These are phyloP conservation scores for Scutellaria minor DNA, from an alignment of 257 asterid genomes.

Conservation along the genomic window DNA sequence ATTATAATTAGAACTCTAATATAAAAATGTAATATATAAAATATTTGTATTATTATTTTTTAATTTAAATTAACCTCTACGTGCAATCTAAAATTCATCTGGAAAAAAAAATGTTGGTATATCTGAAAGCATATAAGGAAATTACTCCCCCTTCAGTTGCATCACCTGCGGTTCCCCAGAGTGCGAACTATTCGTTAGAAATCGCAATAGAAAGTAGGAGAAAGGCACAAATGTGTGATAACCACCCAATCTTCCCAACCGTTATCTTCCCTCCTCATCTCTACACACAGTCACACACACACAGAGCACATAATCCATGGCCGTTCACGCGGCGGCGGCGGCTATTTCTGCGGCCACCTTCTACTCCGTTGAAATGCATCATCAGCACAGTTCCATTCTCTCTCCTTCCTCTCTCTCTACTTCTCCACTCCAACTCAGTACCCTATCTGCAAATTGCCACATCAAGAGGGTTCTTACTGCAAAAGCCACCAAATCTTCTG, in stretches of 20 bases:
- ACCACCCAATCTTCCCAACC: slow-evolving; percentile 44
- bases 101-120: too few species aligned
- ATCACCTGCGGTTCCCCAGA: slow-evolving; percentile 11
- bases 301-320: slow-evolving; percentile 48
- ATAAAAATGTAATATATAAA: too few species aligned
- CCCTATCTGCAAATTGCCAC: slow-evolving; percentile 38
- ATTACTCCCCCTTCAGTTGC: background rate
- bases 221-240: slow-evolving; percentile 1
- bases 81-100: too few species aligned
- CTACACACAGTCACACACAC: slow-evolving; percentile 34
- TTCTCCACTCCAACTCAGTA: slow-evolving; percentile 22
- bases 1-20: too few species aligned
- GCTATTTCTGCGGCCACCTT: slow-evolving; percentile 26
- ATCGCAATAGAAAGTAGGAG: background rate
- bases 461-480: slow-evolving; percentile 46
- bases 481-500: slow-evolving; percentile 54
- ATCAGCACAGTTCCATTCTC: slow-evolving; percentile 35
- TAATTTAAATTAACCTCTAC: too few species aligned
- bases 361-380: slow-evolving; percentile 29
- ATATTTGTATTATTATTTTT: too few species aligned
- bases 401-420: slow-evolving; percentile 29
- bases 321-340: slow-evolving; percentile 60
- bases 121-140: too few species aligned
- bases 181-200: background rate
- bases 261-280: slow-evolving; percentile 48